Evolutionary conservation across 345 rosid genomes (phyloP).

Genomic region (Mercurialis annua): DNA sequence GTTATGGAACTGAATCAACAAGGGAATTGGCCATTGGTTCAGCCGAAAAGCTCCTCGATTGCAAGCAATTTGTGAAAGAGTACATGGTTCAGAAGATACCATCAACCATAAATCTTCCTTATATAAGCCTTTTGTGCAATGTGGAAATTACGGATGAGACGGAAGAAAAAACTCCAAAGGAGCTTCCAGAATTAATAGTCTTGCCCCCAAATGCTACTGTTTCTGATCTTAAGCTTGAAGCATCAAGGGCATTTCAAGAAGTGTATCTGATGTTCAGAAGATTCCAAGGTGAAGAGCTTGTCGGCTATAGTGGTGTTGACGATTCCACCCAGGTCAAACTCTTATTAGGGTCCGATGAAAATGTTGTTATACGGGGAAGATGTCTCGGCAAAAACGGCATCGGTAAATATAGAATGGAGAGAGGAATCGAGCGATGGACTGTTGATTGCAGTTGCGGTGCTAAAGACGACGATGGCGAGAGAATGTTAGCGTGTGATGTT

Average conservation of each 20-base stretch:
- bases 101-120: constrained; percentile 8
- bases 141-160: constrained; percentile 41
- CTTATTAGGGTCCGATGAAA: constrained; percentile 33
- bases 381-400: constrained; percentile 39
- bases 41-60: constrained; percentile 59
- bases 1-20: constrained; percentile 27
- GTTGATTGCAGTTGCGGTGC: constrained; percentile 69
- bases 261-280: constrained; percentile 51
- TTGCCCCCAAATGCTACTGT: constrained; percentile 44
- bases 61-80: constrained; percentile 69
- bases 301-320: constrained; percentile 51
- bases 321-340: constrained; percentile 57
- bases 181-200: constrained; percentile 44
- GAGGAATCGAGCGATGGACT: constrained; percentile 64
- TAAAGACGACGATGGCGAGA: constrained; percentile 71
- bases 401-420: constrained; percentile 51
- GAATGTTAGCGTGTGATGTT: constrained; percentile 68
- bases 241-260: constrained; percentile 50
- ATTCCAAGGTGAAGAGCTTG: constrained; percentile 56
- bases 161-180: constrained; percentile 24
- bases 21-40: constrained; percentile 29
- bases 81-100: constrained; percentile 32
- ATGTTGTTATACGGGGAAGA: constrained; percentile 43
- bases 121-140: constrained; percentile 39
- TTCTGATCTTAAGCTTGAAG: constrained; percentile 53